A percentile compares a stretch with the other conserved stretches of the same genome.
phyloP scores from a whole-genome alignment of 1,139 yeast genomes.

The Pichia sp. region DNA sequence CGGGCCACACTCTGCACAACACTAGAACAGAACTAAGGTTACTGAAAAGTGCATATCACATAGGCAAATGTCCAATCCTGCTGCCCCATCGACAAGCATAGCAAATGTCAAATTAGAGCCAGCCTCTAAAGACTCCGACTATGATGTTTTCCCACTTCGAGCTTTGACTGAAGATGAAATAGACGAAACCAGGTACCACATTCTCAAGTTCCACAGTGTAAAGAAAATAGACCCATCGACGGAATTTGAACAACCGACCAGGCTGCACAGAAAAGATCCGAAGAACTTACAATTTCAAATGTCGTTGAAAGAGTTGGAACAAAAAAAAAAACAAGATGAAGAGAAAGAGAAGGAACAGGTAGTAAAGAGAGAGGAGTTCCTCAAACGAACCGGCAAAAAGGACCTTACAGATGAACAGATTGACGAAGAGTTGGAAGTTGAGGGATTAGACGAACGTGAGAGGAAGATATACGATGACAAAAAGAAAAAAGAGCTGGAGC shows the following conservation, averaged over 20 bases:
- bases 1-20: too few species aligned
- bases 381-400: conserved; percentile 23
- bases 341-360: conserved; percentile 32
- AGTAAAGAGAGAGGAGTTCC: conserved; percentile 29
- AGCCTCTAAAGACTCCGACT: conserved; percentile 20
- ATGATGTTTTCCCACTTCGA: conserved; percentile 63
- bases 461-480: conserved; percentile 27
- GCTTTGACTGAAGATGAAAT: conserved; percentile 73
- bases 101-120: conserved; percentile 8
- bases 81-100: not conserved
- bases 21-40: too few species aligned
- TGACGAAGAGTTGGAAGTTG: conserved; percentile 29
- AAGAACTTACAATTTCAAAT: conserved; percentile 82
- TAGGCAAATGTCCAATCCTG: not conserved
- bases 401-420: conserved; percentile 26
- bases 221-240: conserved; percentile 62
- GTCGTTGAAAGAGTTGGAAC: conserved; percentile 58
- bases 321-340: conserved; percentile 41
- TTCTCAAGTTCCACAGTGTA: conserved; percentile 74
- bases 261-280: conserved; percentile 90
- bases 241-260: conserved; percentile 74
- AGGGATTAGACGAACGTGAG: conserved; percentile 30
- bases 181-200: conserved; percentile 71
- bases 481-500: conserved; percentile 33
- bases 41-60: not conserved